phyloP scores from a whole-genome alignment of 2,329 filamentous ascomycete species.

The Pochonia chlamydosporia region DNA sequence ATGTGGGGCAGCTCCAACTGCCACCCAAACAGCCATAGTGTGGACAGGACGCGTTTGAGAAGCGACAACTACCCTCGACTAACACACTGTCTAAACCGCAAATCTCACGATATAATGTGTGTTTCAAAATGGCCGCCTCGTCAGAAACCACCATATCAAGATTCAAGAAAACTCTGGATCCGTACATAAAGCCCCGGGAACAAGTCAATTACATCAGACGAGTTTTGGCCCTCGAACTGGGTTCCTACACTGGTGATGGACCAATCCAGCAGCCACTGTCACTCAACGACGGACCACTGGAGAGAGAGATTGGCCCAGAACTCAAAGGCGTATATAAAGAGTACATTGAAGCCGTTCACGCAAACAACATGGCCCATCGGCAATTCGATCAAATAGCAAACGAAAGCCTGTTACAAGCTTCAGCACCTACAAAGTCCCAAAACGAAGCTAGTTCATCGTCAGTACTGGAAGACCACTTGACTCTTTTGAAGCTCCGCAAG shows the following conservation, averaged over 20 bases:
- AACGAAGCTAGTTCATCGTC: conserved; percentile 12
- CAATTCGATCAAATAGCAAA: conserved; percentile 37
- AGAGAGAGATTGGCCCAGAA: conserved; percentile 29
- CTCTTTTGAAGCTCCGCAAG: conserved; percentile 44
- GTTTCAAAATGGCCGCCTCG: conserved; percentile 21
- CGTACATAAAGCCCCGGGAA: conserved; percentile 51
- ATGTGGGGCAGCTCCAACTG: neutral
- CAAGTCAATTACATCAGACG: conserved; percentile 52
- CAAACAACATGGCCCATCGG: conserved; percentile 44
- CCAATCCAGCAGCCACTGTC: conserved; percentile 40
- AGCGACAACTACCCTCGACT: neutral
- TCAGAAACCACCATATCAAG: conserved; percentile 24
- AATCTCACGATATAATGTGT: neutral
- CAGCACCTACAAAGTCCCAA: conserved; percentile 3
- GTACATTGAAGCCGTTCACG: conserved; percentile 48
- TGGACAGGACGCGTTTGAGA: too few species aligned
- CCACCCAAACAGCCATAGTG: too few species aligned
- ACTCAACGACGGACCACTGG: conserved; percentile 35
- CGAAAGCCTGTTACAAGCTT: conserved; percentile 12
- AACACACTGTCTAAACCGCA: neutral
- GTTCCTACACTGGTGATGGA: conserved; percentile 38
- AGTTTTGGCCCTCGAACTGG: conserved; percentile 48
- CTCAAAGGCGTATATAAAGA: conserved; percentile 44
- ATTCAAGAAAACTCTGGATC: conserved; percentile 39
- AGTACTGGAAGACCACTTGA: conserved; percentile 44